phyloP scores from a whole-genome alignment of 2,329 filamentous ascomycete genomes.

The Dactylonectria estremocensis region DNA sequence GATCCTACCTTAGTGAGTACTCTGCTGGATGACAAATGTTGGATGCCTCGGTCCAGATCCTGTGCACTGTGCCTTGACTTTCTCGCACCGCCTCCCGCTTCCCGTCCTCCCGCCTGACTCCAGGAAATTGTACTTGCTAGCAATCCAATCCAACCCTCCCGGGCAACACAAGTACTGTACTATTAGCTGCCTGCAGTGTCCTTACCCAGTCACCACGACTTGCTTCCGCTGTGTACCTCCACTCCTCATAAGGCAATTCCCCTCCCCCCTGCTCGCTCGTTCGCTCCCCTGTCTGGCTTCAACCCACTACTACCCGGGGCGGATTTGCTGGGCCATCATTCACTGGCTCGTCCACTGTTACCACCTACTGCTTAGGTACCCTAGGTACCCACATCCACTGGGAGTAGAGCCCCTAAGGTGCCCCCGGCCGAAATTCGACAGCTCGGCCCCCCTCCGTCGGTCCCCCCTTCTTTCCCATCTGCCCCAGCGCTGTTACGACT shows the following conservation, averaged over 20 bases:
- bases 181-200: conserved; percentile 5
- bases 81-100: neutral
- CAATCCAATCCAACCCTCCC: conserved; percentile 8
- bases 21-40: neutral
- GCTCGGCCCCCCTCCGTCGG: conserved; percentile 32
- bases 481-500: conserved; percentile 30
- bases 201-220: conserved; percentile 2
- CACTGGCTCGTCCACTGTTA: conserved; percentile 17
- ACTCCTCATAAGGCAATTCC: conserved; percentile 27
- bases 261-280: conserved; percentile 21
- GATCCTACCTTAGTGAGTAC: neutral
- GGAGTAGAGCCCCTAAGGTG: conserved; percentile 22
- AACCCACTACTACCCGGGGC: conserved; percentile 31
- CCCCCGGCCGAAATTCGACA: conserved; percentile 39
- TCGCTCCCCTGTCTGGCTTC: conserved; percentile 25
- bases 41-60: neutral
- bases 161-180: neutral
- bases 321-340: conserved; percentile 26
- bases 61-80: neutral
- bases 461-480: conserved; percentile 35
- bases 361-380: conserved; percentile 24
- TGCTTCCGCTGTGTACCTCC: conserved; percentile 3
- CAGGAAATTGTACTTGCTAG: conserved; percentile 6
- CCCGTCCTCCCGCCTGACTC: neutral
- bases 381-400: conserved; percentile 32